These are phyloP conservation scores for Malus hybrid DNA, from an alignment of 331 rosid genomes.

Conservation along the genomic window DNA sequence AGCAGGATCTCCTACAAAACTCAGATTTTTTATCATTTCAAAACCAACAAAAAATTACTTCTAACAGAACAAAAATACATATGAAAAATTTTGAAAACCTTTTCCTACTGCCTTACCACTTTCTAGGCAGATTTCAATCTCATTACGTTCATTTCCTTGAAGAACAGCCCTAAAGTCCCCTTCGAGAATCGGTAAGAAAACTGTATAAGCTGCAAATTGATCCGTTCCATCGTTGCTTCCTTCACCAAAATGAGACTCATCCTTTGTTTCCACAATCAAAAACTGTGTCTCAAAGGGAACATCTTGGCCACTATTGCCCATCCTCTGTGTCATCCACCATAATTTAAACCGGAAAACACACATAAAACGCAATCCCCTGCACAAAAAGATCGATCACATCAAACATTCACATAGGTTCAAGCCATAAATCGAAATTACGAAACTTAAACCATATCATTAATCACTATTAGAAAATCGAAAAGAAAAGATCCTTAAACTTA, in stretches of 20 bases:
- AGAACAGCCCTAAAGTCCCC: conserved; percentile 94
- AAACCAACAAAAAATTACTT: not conserved
- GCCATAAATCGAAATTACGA: not conserved
- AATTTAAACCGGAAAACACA: conserved; percentile 73
- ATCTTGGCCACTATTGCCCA: conserved; percentile 66
- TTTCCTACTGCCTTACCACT: conserved; percentile 45
- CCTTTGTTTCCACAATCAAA: conserved; percentile 56
- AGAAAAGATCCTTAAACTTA: not conserved
- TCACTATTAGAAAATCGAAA: not conserved
- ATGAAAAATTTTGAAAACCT: not conserved
- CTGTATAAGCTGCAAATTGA: conserved; percentile 43
- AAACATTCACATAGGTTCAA: not conserved
- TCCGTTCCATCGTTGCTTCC: conserved; percentile 25
- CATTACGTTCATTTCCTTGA: conserved; percentile 73
- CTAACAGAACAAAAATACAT: not conserved
- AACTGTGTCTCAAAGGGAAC: conserved; percentile 83
- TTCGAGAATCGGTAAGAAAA: conserved; percentile 79
- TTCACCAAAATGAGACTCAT: conserved; percentile 35
- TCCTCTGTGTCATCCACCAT: conserved; percentile 96
- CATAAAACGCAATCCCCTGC: conserved; percentile 76
- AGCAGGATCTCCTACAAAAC: conserved; percentile 64
- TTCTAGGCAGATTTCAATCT: conserved; percentile 85
- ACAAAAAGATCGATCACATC: not conserved
- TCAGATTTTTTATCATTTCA: not conserved
- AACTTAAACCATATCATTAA: too few relatives aligned